Evolutionary conservation across 139 green algal species (phyloP).

Genomic region (Coelastrella sp.): DNA sequence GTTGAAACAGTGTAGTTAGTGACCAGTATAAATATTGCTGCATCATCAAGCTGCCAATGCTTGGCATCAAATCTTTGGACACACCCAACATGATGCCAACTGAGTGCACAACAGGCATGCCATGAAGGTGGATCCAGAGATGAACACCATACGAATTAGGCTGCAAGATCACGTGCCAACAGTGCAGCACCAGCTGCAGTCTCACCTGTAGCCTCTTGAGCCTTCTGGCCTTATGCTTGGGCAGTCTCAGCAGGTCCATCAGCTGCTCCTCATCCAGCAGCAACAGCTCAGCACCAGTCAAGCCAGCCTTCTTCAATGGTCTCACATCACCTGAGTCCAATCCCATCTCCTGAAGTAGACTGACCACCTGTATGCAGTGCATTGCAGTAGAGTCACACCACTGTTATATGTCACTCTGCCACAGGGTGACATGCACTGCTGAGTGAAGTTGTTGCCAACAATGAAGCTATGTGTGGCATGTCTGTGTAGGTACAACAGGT

Average conservation of each 20-base stretch:
- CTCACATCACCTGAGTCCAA: conserved; percentile 18
- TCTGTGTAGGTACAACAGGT: too few relatives aligned
- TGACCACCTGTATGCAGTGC: conserved; percentile 7
- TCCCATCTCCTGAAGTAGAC: conserved; percentile 35
- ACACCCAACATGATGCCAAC: background rate
- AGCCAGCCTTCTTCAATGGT: background rate
- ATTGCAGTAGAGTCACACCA: background rate
- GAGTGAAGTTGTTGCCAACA: too few relatives aligned
- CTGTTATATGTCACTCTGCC: background rate
- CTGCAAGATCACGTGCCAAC: background rate
- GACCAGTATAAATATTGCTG: too few relatives aligned
- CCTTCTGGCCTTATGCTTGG: conserved; percentile 38
- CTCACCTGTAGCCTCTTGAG: conserved; percentile 36
- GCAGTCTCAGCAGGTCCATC: background rate
- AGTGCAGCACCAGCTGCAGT: background rate
- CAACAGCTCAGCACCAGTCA: conserved; percentile 44
- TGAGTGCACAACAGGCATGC: too few relatives aligned
- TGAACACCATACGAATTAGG: too few relatives aligned
- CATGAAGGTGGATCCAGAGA: too few relatives aligned
- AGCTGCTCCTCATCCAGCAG: conserved; percentile 27
- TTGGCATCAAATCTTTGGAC: background rate
- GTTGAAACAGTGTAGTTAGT: background rate
- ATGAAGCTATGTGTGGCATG: too few relatives aligned
- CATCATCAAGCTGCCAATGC: too few relatives aligned
- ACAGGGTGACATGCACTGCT: too few relatives aligned